Evolutionary conservation across 495 filamentous ascomycete species (phyloP), one percentile per base, ranked within the genome.

Genomic region (Annulohypoxylon maeteangense): DNA sequence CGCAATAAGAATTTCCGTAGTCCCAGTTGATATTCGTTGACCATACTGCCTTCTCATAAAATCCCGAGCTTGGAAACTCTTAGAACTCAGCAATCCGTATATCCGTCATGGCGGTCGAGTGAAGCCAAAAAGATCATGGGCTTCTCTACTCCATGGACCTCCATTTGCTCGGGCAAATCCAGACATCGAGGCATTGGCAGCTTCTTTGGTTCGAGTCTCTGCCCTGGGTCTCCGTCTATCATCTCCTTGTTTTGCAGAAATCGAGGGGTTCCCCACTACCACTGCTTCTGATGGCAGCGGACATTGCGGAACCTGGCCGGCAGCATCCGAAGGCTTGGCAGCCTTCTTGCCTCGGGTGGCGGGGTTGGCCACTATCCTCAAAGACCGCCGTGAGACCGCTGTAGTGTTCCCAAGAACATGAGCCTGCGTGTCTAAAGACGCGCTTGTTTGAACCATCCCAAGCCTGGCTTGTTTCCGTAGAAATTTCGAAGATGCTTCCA

Each of bases 81-180:
- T 14, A 53, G 25, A 61, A 38, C 23, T 16, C 31, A 40, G 31
- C 40, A 48, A 31, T 42, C 48, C 25, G 22, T 25, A 54, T 3
- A 48, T n/a, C 6, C 40, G 44, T 66, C 74, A 74, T 16, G 32
- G 55, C 22, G 82, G 83, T 8, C 81, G 79, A 8, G 78, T 80
- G 20, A 73, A 78, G 42, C 81, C 84, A 62, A 87, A 78, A 16
- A 87, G 68, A 62, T 87, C 85, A 63, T 81, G 71, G 7, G 85
- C 83, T 62, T 87, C 84, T 53, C 80, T 80, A 67, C 86, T 87
- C 85, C 86, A 87, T 1, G 84, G 81, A 0, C 84, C 86, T 18
- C 75, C 79, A 50, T 74, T 81, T 20, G 75, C 78, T 67, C 75
- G 78, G 11, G 64, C 54, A 38, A 84, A 85, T n/a, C 79, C 81